Conservation (phyloP, 345 rosid genomes). For the Combretum micranthum region DNA sequence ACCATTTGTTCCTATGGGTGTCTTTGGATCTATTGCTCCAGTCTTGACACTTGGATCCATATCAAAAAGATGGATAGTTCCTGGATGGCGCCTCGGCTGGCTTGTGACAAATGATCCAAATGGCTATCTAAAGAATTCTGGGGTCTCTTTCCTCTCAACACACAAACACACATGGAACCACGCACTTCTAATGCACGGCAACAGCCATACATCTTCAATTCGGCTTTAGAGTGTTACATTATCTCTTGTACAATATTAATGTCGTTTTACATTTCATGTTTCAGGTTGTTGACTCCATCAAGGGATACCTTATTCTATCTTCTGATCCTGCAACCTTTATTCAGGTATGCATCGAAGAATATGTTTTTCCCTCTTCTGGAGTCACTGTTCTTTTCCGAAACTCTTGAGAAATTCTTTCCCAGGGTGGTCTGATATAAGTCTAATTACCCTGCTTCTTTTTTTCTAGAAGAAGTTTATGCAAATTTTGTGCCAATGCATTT, state of each 20-base stretch:
- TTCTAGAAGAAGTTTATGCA: too few species aligned
- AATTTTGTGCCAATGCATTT: too few species aligned
- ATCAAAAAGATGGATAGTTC: conserved; percentile 75
- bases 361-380: neutral
- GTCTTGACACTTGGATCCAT: conserved; percentile 59
- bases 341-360: conserved; percentile 25
- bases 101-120: conserved; percentile 47
- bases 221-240: neutral
- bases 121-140: conserved; percentile 35
- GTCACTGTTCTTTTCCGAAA: neutral
- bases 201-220: neutral
- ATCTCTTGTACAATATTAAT: neutral
- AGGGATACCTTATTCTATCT: conserved; percentile 23
- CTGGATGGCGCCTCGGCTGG: conserved; percentile 88
- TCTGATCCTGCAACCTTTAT: conserved; percentile 40
- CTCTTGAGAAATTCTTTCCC: neutral
- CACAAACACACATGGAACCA: too few species aligned
- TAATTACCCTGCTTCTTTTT: too few species aligned
- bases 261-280: neutral
- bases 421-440: too few species aligned
- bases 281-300: conserved; percentile 37
- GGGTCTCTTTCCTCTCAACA: conserved; percentile 24
- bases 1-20: conserved; percentile 62
- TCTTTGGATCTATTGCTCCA: conserved; percentile 46
- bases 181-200: too few species aligned